Percentiles rank a stretch among this genome's conserved stretches.
Evolutionary conservation across 23 red algal species (phyloP).

Genomic region (Gracilaria vermiculophylla): DNA sequence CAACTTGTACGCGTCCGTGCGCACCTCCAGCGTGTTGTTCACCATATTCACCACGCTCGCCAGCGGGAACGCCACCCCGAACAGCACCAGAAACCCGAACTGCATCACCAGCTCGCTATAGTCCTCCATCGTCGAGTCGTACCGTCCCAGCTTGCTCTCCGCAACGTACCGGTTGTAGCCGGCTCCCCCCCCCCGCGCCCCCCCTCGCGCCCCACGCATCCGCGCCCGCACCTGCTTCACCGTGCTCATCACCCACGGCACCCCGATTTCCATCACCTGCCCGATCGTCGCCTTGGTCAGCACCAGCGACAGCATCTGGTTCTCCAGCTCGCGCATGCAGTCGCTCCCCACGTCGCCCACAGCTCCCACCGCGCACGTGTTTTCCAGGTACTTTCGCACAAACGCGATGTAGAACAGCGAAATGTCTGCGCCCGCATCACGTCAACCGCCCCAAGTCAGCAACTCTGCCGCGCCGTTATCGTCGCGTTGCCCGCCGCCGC

Average conservation of each 20-base stretch:
- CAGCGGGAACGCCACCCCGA: slow-evolving; percentile 75
- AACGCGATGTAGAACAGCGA: slow-evolving; percentile 84
- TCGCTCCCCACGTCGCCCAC: neutral
- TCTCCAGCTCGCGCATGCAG: slow-evolving; percentile 73
- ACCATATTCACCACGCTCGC: slow-evolving; percentile 52
- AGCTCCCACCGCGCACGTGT: slow-evolving; percentile 26
- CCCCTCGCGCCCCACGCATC: neutral
- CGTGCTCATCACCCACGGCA: slow-evolving; percentile 39
- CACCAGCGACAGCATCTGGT: slow-evolving; percentile 74
- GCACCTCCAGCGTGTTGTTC: slow-evolving; percentile 79
- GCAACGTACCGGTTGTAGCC: slow-evolving; percentile 58
- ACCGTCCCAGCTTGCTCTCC: slow-evolving; percentile 56
- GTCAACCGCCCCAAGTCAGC: too few species aligned
- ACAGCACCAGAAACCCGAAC: slow-evolving; percentile 69
- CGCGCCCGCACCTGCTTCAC: slow-evolving; percentile 39
- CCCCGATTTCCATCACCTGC: slow-evolving; percentile 59
- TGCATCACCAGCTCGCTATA: slow-evolving; percentile 80
- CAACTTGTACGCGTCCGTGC: slow-evolving; percentile 79
- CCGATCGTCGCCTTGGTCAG: slow-evolving; percentile 65
- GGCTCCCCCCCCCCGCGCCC: neutral
- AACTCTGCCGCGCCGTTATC: too few species aligned
- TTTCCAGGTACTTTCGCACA: slow-evolving; percentile 28
- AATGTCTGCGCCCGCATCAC: too few species aligned
- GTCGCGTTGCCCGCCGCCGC: too few species aligned
- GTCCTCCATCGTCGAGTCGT: slow-evolving; percentile 70